Percentiles rank a stretch among this genome's conserved stretches.
Evolutionary conservation across 331 rosid species (phyloP).

Genomic region (Spiraea crenata): DNA sequence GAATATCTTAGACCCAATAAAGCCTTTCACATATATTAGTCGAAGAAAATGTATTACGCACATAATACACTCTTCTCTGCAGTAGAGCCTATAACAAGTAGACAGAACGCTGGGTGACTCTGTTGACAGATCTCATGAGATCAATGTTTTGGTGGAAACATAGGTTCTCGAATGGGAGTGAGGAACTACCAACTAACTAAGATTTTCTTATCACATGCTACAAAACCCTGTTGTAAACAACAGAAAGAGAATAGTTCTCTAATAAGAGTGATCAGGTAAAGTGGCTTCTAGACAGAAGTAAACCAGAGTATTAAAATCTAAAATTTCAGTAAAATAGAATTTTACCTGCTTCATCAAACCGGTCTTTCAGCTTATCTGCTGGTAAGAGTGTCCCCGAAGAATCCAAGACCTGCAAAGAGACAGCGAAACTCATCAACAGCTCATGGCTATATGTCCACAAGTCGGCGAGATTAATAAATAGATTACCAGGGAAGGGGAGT

Average conservation of each 20-base stretch:
- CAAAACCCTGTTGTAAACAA: neutral
- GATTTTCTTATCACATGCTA: neutral
- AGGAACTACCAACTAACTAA: neutral
- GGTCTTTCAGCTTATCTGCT: slow-evolving; percentile 64
- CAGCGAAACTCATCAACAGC: slow-evolving; percentile 9
- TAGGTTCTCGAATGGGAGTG: neutral
- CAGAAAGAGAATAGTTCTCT: neutral
- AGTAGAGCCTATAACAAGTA: no score
- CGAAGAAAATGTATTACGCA: neutral
- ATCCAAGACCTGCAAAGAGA: slow-evolving; percentile 71
- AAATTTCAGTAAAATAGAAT: slow-evolving; percentile 3
- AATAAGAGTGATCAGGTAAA: neutral
- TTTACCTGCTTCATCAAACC: slow-evolving; percentile 70
- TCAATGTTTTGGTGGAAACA: neutral
- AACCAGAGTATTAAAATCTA: neutral
- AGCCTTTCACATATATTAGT: no score
- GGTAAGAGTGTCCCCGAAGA: slow-evolving; percentile 69
- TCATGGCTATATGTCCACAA: neutral
- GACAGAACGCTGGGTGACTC: no score
- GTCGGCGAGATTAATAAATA: neutral
- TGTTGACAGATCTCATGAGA: no score
- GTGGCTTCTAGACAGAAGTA: neutral
- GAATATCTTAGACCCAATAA: no score
- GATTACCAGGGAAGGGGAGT: neutral
- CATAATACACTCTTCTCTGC: no score